These are phyloP conservation scores for Rutidosis leptorrhynchoides DNA, from an alignment of 129 eudicot species.

Conservation along the genomic window DNA sequence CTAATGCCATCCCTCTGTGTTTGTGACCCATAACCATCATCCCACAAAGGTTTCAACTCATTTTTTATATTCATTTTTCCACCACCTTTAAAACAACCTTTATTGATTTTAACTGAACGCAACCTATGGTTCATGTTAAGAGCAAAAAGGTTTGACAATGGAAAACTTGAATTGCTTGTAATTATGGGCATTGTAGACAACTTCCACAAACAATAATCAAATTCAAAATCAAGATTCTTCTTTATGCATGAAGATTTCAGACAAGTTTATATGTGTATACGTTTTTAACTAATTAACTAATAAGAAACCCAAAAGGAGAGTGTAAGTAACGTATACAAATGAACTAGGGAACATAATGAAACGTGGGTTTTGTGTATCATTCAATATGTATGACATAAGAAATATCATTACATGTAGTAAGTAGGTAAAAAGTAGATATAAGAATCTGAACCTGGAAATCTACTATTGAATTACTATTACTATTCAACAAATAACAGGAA, in stretches of 20 bases:
- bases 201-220: conserved; percentile 5
- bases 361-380: conserved; percentile 30
- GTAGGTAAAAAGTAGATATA: background rate
- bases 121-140: conserved; percentile 29
- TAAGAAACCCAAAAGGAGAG: background rate
- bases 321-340: conserved; percentile 8
- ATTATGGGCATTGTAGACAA: conserved; percentile 16
- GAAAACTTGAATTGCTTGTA: conserved; percentile 15
- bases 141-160: conserved; percentile 31
- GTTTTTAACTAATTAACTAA: conserved; percentile 3
- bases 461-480: no score
- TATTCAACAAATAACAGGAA: no score
- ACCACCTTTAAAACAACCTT: conserved; percentile 23
- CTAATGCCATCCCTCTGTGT: conserved; percentile 74
- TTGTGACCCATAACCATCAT: conserved; percentile 82
- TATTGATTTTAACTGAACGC: conserved; percentile 35
- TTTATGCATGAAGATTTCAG: background rate
- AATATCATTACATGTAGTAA: conserved; percentile 11
- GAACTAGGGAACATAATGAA: conserved; percentile 18
- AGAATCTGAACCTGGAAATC: no score
- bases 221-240: conserved; percentile 12
- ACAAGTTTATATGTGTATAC: background rate
- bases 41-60: conserved; percentile 74
- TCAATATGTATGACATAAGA: conserved; percentile 28
- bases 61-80: conserved; percentile 20